phyloP scores from a whole-genome alignment of 192 early-diverging fungal species.

The Dissophora ornata region DNA sequence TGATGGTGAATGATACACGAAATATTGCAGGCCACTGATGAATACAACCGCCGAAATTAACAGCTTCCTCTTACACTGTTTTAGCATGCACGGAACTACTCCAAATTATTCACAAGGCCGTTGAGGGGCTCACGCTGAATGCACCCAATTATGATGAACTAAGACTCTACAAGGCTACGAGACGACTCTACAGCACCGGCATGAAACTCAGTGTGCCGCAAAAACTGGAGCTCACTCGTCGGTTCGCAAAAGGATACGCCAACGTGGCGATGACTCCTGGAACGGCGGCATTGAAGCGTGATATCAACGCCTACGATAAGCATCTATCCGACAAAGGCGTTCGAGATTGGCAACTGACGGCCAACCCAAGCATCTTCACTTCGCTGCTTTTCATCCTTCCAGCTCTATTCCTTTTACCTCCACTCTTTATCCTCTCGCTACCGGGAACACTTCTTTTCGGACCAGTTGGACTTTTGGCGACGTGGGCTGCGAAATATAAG shows the following conservation, averaged over 20 bases:
- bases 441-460: slow-evolving; percentile 54
- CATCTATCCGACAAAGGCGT: slow-evolving; percentile 21
- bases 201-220: slow-evolving; percentile 42
- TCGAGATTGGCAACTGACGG: slow-evolving; percentile 40
- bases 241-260: slow-evolving; percentile 48
- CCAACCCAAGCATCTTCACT: slow-evolving; percentile 35
- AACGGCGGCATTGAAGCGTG: slow-evolving; percentile 42
- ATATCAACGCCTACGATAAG: slow-evolving; percentile 46
- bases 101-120: slow-evolving; percentile 51
- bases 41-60: too few relatives aligned
- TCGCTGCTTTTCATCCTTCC: slow-evolving; percentile 36
- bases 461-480: slow-evolving; percentile 47
- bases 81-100: slow-evolving; percentile 57
- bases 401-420: slow-evolving; percentile 33
- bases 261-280: slow-evolving; percentile 16
- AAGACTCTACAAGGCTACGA: slow-evolving; percentile 52
- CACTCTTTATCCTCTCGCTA: slow-evolving; percentile 36
- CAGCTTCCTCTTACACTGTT: neutral
- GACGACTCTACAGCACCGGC: slow-evolving; percentile 46
- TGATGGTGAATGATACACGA: too few relatives aligned
- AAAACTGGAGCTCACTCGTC: slow-evolving; percentile 50
- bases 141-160: slow-evolving; percentile 57
- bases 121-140: slow-evolving; percentile 54
- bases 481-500: slow-evolving; percentile 53
- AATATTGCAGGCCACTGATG: too few relatives aligned